Base-by-base conservation (phyloP, 768 basidiomycete genomes). In the Lactarius akahatsu region DNA sequence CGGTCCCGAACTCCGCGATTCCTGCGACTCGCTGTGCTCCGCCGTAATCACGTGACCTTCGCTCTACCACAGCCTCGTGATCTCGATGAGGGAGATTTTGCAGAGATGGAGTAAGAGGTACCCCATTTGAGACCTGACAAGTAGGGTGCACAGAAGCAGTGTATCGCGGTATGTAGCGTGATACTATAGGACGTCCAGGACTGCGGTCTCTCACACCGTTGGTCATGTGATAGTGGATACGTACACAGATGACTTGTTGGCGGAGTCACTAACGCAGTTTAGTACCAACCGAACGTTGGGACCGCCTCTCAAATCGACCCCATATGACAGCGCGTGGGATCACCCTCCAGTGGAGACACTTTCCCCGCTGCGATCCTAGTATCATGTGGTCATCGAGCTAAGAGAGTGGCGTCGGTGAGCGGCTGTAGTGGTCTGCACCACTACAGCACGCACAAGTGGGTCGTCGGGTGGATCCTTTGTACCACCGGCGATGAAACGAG, bases 61-160 rank as follows among this genome's bases (percentile, higher is more conserved):
- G 70, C 5, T 52, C n/a, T 52, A 34, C 50, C 41, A 30, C 71
- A 96, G 90, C 96, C 95, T 15, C 91, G 86, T 74, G 94, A 98
- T 76, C 80, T 98, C 76, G 96, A 98, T 74, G 92, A 92, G 67
- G 94, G 94, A 8, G 94, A 96, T 76, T 96, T 96, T 76, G 83
- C 84, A 66, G 90, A 89, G 67, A 78, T 88, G 80, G 88, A 89
- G 72, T 91, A 73, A 52, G 23, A 16, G 23, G 30, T 11, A n/a
- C 18, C n/a, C 47, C 57, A 26, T 36, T 26, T 23, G 13, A 41
- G 50, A 20, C 55, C n/a, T 30, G 65, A 50, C 65, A 57, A 41
- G 57, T 28, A 28, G 50, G 26, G 30, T 41, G 15, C n/a, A n/a
- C 26, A 40, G 59, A 5, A 47, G 40, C 18, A 13, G 40, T 62